Evolutionary conservation across 768 basidiomycete species (phyloP), one percentile per base, ranked within the genome.

Genomic region (Tulasnella calospora): DNA sequence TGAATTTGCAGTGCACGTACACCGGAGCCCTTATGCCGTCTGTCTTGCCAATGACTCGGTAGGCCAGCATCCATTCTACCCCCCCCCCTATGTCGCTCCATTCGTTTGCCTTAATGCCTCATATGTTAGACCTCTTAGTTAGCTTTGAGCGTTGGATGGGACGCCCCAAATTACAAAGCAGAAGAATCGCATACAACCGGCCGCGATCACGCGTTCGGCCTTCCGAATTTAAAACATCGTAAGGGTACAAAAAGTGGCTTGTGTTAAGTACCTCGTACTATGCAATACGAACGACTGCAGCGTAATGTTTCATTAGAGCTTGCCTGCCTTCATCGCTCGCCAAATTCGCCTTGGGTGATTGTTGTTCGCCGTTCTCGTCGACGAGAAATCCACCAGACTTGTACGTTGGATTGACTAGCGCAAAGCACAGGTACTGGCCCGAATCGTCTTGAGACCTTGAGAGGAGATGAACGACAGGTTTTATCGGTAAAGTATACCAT

Each of bases 331-430:
- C 55, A 3, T 79, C 78, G 21, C 15, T 30, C 40, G 78, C 38
- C 21, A 79, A 6, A 17, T 55, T n/a, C 27, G 30, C 67, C 40
- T 61, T 57, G 17, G 78, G 74, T 55, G 41, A 27, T 30, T 36
- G 10, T 9, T 23, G 55, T n/a, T 79, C 78, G 10, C 41, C 78
- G 19, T 79, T 33, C 21, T 77, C 69, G 78, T 79, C 71, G 17
- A 76, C 10, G 30, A 78, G 55, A 40, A 79, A 79, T 15, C 46
- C 78, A 23, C 79, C 70, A 46, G 30, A 23, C 36, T 41, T 40
- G 23, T 71, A 51, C 19, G 77, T 41, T 17, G 55, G 3, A 23
- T 13, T n/a, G 47, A 79, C 40, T 13, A 78, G 30, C n/a, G 70
- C 15, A 21, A 51, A 51, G 15, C 51, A 41, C 46, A 78, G 35